phyloP scores from a whole-genome alignment of 1,284 basidiomycete species.

The Singerocomus inundabilis region DNA sequence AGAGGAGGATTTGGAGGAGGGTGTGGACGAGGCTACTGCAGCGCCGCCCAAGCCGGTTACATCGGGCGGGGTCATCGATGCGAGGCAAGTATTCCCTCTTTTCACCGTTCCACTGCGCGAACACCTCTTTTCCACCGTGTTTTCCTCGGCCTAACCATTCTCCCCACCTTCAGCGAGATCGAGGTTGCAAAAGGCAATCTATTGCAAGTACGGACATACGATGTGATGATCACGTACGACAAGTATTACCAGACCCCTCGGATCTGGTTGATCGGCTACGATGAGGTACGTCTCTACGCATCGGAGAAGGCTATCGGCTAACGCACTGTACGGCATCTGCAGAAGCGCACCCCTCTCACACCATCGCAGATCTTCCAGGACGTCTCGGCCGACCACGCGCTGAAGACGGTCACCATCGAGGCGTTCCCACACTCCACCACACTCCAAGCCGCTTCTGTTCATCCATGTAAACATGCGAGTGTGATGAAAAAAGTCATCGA shows the following conservation, averaged over 20 bases:
- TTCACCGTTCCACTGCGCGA: background rate
- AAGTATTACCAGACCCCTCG: slow-evolving; percentile 98
- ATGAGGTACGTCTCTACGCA: slow-evolving; percentile 62
- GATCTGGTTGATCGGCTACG: slow-evolving; percentile 93
- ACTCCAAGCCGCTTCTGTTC: slow-evolving; percentile 87
- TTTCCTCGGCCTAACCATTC: background rate
- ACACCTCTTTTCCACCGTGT: background rate
- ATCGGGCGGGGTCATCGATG: slow-evolving; percentile 36
- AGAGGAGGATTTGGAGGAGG: slow-evolving; percentile 75
- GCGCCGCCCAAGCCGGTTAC: slow-evolving; percentile 47
- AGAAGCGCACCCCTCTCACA: slow-evolving; percentile 86
- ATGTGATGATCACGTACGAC: slow-evolving; percentile 99
- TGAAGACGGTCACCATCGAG: slow-evolving; percentile 99
- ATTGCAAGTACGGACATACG: slow-evolving; percentile 95
- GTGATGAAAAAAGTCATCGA: slow-evolving; percentile 99
- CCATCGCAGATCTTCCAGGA: slow-evolving; percentile 96
- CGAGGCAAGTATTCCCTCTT: slow-evolving; percentile 36
- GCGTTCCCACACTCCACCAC: slow-evolving; percentile 90
- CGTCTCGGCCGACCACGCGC: slow-evolving; percentile 94
- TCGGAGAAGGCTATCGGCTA: slow-evolving; percentile 5
- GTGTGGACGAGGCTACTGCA: slow-evolving; percentile 82
- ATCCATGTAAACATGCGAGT: slow-evolving; percentile 98
- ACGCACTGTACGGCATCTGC: background rate
- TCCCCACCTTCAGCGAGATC: slow-evolving; percentile 42
- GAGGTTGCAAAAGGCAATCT: slow-evolving; percentile 78